Conservation (phyloP, 768 basidiomycete genomes). For the Mycena indigotica region DNA sequence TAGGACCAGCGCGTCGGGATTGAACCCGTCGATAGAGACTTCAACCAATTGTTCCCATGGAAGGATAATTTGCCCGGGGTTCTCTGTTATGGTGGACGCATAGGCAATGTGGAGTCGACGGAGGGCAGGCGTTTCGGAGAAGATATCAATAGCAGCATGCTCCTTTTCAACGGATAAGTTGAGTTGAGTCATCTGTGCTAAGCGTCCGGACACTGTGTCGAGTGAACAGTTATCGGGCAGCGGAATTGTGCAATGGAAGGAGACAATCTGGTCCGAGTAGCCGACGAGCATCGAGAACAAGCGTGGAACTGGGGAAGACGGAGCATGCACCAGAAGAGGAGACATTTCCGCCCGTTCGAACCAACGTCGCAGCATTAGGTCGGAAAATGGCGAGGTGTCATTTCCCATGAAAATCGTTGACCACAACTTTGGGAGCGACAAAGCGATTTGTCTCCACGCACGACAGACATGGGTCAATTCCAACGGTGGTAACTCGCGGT, state of each 20-base stretch:
- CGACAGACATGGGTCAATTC: slow-evolving; percentile 12
- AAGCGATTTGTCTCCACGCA: slow-evolving; percentile 1
- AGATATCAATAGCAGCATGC: not conserved
- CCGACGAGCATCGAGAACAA: not conserved
- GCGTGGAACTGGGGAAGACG: not conserved
- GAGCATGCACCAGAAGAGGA: not conserved
- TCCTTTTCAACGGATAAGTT: not conserved
- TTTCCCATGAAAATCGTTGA: not conserved
- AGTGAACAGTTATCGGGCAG: not conserved
- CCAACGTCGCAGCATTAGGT: not conserved
- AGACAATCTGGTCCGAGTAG: not conserved
- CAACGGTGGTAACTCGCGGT: not conserved
- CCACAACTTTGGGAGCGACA: slow-evolving; percentile 4
- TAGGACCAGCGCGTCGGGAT: too few species aligned
- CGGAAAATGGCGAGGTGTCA: not conserved
- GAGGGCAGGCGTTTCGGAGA: not conserved
- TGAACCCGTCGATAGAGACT: too few species aligned
- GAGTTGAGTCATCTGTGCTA: not conserved
- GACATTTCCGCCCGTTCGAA: not conserved
- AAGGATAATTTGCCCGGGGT: not conserved
- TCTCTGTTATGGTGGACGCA: not conserved
- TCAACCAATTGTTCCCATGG: not conserved
- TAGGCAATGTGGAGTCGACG: not conserved
- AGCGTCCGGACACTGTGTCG: not conserved
- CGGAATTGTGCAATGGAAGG: not conserved